Base-by-base conservation (phyloP, 805 yeast genomes). In the Starmera caribaea region DNA sequence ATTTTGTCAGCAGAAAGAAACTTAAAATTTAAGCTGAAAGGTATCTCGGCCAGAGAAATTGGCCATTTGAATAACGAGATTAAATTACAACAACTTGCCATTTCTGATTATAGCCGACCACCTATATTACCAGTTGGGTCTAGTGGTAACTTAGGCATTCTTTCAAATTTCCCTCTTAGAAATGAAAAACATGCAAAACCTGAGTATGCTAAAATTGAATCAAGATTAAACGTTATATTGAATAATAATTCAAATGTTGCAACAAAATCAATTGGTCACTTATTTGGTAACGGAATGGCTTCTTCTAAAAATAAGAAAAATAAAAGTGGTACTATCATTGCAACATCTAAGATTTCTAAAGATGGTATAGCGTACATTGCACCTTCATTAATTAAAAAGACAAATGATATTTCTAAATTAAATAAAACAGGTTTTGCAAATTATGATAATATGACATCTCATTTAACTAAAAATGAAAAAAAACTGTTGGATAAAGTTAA, bases 291-390 rank as follows among this genome's bases (percentile, higher is more conserved):
- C 16, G 5, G 5, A 13, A 3, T 24, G 38, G 2, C 34, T 12
- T 5, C 8, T 10, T 16, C 28, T n/a, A 11, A 30, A 30, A 32
- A 28, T 13, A 30, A 41, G 11, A 17, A 35, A 5, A 47, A 38
- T 17, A 50, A 50, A 34, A 45, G 54, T 16, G 69, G 69, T 1
- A 32, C 62, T 17, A 50, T 65, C 5, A 45, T 58, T 2, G 42
- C 62, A 9, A 45, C 54, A 2, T 49, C 63, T 1, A 42, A 43
- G 3, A 43, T 59, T 27, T 68, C 69, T 15, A 51, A 57, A 34
- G 57, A 51, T 32, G 57, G 63, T 36, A 42, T 66, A 26, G 65
- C 69, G 5, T 66, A 65, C 40, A 48, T 55, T 34, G 53, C 65
- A 7, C 69, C 70, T 21, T 49, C 63, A 1, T 45, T 66, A 34